These are phyloP conservation scores for Melaleuca quinquenervia DNA, from an alignment of 345 rosid genomes.

Conservation along the genomic window DNA sequence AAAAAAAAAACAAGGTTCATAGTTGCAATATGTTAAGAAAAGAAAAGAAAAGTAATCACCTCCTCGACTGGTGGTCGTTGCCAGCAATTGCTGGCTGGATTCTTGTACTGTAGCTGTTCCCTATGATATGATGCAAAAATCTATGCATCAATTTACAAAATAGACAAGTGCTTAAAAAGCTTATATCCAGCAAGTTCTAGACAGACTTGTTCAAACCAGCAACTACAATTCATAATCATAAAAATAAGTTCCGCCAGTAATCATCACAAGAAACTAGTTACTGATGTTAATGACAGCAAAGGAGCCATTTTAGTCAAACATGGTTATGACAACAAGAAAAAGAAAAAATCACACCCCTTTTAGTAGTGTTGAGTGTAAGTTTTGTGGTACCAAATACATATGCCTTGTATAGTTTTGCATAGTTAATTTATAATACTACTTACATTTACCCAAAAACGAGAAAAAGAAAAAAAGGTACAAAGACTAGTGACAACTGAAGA, in stretches of 20 bases:
- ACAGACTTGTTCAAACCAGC: not conserved
- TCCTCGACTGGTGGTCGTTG: constrained; percentile 79
- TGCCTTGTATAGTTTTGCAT: no score
- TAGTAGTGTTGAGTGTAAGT: no score
- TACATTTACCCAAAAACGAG: no score
- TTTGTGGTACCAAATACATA: no score
- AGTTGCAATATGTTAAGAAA: not conserved
- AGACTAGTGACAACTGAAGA: not conserved
- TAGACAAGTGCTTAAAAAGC: not conserved
- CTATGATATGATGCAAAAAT: constrained; percentile 15
- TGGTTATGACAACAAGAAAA: not conserved
- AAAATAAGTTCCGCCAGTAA: not conserved
- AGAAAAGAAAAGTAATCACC: constrained; percentile 18
- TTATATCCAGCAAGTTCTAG: not conserved
- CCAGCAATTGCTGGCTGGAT: constrained; percentile 43
- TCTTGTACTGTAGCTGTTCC: constrained; percentile 78
- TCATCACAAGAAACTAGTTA: not conserved
- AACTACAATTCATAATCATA: not conserved
- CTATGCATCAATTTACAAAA: not conserved
- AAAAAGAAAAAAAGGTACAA: not conserved
- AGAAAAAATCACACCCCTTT: no score
- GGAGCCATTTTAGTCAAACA: not conserved
- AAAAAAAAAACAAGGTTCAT: not conserved
- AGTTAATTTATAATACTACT: no score
- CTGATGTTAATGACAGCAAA: not conserved